These are phyloP conservation scores for Esteya vermicola DNA, from an alignment of 2,329 filamentous ascomycete species.

Conservation along the genomic window DNA sequence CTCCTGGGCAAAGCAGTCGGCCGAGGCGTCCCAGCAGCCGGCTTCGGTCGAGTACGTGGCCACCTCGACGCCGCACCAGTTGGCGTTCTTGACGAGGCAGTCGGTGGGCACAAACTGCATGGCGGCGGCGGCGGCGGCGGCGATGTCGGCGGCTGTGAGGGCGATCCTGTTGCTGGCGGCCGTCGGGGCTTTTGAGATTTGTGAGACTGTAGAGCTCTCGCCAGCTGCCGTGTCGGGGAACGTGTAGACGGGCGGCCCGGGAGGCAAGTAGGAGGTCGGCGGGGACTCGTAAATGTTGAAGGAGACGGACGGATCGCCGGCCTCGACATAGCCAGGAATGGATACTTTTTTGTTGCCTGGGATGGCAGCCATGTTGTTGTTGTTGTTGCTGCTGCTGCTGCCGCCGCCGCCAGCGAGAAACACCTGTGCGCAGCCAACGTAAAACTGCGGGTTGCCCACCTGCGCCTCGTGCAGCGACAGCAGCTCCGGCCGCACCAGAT, in stretches of 20 bases:
- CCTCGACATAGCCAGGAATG: constrained; percentile 52
- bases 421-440: constrained; percentile 57
- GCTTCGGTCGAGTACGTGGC: constrained; percentile 36
- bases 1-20: constrained; percentile 44
- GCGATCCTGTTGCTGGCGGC: background rate
- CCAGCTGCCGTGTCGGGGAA: constrained; percentile 16
- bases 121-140: constrained; percentile 22
- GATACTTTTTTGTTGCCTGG: constrained; percentile 41
- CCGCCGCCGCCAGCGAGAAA: constrained; percentile 30
- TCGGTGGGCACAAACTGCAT: constrained; percentile 29
- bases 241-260: constrained; percentile 41
- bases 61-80: constrained; percentile 57
- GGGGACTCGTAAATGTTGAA: constrained; percentile 38
- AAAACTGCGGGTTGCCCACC: constrained; percentile 54
- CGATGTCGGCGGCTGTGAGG: background rate
- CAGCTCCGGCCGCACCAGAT: constrained; percentile 58
- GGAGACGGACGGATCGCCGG: constrained; percentile 37
- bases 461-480: constrained; percentile 52
- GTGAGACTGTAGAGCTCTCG: too few relatives aligned
- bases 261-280: constrained; percentile 49
- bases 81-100: constrained; percentile 52
- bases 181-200: too few relatives aligned
- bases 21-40: constrained; percentile 45
- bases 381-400: constrained; percentile 26
- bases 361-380: constrained; percentile 41